Percentiles rank a stretch among this genome's conserved stretches.
Conservation (phyloP, 139 green algal species). For the Picochlorum sp. region DNA sequence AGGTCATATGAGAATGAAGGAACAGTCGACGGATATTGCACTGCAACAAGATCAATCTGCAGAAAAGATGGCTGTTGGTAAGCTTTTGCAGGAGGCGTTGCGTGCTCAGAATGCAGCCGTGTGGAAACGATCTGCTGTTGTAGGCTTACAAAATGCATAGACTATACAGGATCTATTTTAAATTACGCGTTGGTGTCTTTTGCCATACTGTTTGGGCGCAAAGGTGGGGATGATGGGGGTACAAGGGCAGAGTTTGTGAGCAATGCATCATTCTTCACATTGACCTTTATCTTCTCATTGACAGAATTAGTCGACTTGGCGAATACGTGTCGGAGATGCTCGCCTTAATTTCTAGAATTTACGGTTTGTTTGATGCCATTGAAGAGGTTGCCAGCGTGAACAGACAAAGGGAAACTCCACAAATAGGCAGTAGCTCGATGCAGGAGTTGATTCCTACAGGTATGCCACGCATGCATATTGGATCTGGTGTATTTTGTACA, state of each 20-base stretch:
- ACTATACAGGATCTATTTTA: slow-evolving; percentile 45
- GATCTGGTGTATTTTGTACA: too few species aligned
- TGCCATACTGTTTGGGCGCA: slow-evolving; percentile 33
- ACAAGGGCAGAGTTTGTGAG: slow-evolving; percentile 47
- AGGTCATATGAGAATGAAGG: slow-evolving; percentile 27
- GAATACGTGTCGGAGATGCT: slow-evolving; percentile 9
- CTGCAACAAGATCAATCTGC: slow-evolving; percentile 9
- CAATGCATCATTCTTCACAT: slow-evolving; percentile 59
- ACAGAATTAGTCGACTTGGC: slow-evolving; percentile 44
- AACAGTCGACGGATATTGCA: slow-evolving; percentile 25
- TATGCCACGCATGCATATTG: too few species aligned
- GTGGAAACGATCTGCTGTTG: slow-evolving; percentile 16
- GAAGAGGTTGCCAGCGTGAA: neutral
- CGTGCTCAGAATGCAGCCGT: slow-evolving; percentile 33
- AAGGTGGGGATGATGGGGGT: slow-evolving; percentile 12
- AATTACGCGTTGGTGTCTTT: slow-evolving; percentile 48
- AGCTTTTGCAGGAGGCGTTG: slow-evolving; percentile 24
- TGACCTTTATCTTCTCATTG: slow-evolving; percentile 53
- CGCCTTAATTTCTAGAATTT: slow-evolving; percentile 27
- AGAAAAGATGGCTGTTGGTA: slow-evolving; percentile 24
- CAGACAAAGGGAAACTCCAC: neutral
- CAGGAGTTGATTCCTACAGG: too few species aligned
- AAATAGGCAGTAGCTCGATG: too few species aligned
- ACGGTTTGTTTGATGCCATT: slow-evolving; percentile 25
- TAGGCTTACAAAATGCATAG: slow-evolving; percentile 29